Base-by-base conservation (phyloP, 192 early-diverging fungal species). In the Kappamyces sp. region DNA sequence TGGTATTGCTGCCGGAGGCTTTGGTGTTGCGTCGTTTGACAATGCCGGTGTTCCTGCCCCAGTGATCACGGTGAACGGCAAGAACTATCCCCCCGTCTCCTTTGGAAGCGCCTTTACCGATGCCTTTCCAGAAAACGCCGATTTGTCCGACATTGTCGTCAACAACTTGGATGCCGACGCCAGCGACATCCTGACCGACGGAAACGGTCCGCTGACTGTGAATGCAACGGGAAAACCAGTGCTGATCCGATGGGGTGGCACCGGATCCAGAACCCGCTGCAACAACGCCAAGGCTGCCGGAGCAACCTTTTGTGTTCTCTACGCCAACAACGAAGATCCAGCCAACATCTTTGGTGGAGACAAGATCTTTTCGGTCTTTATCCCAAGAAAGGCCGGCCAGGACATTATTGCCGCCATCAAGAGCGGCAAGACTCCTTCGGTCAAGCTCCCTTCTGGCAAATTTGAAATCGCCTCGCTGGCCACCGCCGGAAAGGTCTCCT, bases 401-500 rank as follows among this genome's bases (percentile, higher is more conserved):
- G 45, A 52, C 5, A 52, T 74, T 38, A 5, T 68, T 29, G 62
- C 57, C 11, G 41, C 33, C 34, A 14, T 74, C 52, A 63, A 64
- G 43, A 59, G 59, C 49, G 59, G 62, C 48, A 61, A 61, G 45
- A 50, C 31, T 37, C 54, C 58, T 48, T 66, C 64, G 0, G 57
- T 84, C 12, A 55, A 61, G 4, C 80, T 82, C 31, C 76, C 77
- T 22, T 22, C 22, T 22, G 64, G 73, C 60, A 65, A 71, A 3
- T 64, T 72, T 1, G 66, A 69, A 39, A 64, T 76, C 30, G 58
- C 68, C 31, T 53, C 41, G 9, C 72, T 79, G 50, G 65, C 73
- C 0, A 61, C 76, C 5, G 84, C 78, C 34, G 81, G 82, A 37
- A 83, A 70, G 34, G 64, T 89, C 4, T 90, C 90, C 12, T 47